These are phyloP conservation scores for Neckera pumila DNA, from an alignment of 225 moss, liverwort and hornwort species.

Conservation along the genomic window DNA sequence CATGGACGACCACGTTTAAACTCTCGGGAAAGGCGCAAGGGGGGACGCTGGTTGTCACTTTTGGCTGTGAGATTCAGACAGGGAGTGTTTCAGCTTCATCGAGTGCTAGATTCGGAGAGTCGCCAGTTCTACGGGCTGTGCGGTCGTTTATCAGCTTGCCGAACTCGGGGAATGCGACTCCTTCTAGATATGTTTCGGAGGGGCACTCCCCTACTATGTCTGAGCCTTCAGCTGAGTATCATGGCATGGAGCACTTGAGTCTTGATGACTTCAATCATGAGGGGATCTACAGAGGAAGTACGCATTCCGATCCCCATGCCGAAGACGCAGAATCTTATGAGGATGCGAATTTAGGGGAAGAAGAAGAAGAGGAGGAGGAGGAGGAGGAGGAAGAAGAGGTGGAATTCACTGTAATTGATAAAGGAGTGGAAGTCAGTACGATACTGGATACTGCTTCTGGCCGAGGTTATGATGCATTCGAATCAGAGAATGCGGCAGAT, in stretches of 20 bases:
- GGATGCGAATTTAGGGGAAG: background rate
- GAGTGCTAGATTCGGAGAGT: slow-evolving; percentile 48
- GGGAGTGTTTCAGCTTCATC: slow-evolving; percentile 36
- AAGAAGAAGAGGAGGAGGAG: background rate
- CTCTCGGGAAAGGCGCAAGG: slow-evolving; percentile 86
- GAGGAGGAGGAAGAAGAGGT: slow-evolving; percentile 9
- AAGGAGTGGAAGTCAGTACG: slow-evolving; percentile 38
- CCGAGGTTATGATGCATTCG: slow-evolving; percentile 14
- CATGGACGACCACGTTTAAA: slow-evolving; percentile 88
- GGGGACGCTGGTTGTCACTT: slow-evolving; percentile 77
- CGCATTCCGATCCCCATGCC: slow-evolving; percentile 4
- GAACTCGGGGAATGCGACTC: slow-evolving; percentile 77
- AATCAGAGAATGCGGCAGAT: slow-evolving; percentile 10
- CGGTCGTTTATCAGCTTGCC: slow-evolving; percentile 61
- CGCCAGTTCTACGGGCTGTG: slow-evolving; percentile 56
- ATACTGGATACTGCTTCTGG: slow-evolving; percentile 22
- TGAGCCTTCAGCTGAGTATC: slow-evolving; percentile 63
- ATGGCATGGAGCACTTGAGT: slow-evolving; percentile 81
- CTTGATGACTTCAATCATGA: slow-evolving; percentile 65
- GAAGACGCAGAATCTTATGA: slow-evolving; percentile 11
- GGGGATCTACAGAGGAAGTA: slow-evolving; percentile 18
- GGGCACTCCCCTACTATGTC: slow-evolving; percentile 65
- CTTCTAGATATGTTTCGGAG: slow-evolving; percentile 41
- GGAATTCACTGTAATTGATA: slow-evolving; percentile 40
- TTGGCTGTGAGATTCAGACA: slow-evolving; percentile 70